A percentile compares a stretch with the other conserved stretches of the same genome.
Evolutionary conservation across 495 filamentous ascomycete genomes (phyloP).

Genomic region (Penicillium egyptiacum): DNA sequence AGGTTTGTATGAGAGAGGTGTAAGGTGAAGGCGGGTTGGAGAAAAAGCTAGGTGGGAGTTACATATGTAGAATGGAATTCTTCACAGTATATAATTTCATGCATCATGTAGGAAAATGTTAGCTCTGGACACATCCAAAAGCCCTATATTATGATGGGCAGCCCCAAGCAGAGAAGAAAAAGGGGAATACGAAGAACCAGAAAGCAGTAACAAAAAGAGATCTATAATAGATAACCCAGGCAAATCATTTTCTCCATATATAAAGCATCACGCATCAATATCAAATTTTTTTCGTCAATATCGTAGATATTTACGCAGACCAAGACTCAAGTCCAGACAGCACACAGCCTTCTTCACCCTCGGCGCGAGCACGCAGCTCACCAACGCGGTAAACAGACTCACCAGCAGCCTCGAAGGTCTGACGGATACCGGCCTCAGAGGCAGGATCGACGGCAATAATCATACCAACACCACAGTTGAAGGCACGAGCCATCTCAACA

Average conservation of each 20-base stretch:
- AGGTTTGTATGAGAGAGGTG: too few species aligned
- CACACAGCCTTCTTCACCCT: conserved; percentile 62
- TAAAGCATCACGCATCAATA: conserved; percentile 14
- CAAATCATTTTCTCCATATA: conserved; percentile 9
- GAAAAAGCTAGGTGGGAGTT: too few species aligned
- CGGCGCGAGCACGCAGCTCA: conserved; percentile 52
- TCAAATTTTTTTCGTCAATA: conserved; percentile 6
- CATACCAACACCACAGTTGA: conserved; percentile 94
- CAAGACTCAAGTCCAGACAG: conserved; percentile 71
- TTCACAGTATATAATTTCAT: conserved; percentile 26
- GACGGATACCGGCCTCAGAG: conserved; percentile 27
- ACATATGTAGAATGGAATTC: neutral
- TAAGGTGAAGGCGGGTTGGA: too few species aligned
- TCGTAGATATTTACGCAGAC: conserved; percentile 37
- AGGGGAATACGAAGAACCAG: conserved; percentile 17
- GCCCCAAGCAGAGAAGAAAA: neutral
- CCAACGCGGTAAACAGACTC: conserved; percentile 81
- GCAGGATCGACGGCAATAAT: conserved; percentile 67
- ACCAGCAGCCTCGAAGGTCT: conserved; percentile 59
- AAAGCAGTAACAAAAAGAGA: conserved; percentile 13
- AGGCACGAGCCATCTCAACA: conserved; percentile 81
- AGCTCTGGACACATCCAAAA: conserved; percentile 16
- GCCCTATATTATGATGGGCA: conserved; percentile 15
- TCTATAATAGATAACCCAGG: conserved; percentile 8
- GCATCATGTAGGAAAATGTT: conserved; percentile 27